These are phyloP conservation scores for Gynandropsis gynandra DNA, from an alignment of 345 rosid genomes.

Conservation along the genomic window DNA sequence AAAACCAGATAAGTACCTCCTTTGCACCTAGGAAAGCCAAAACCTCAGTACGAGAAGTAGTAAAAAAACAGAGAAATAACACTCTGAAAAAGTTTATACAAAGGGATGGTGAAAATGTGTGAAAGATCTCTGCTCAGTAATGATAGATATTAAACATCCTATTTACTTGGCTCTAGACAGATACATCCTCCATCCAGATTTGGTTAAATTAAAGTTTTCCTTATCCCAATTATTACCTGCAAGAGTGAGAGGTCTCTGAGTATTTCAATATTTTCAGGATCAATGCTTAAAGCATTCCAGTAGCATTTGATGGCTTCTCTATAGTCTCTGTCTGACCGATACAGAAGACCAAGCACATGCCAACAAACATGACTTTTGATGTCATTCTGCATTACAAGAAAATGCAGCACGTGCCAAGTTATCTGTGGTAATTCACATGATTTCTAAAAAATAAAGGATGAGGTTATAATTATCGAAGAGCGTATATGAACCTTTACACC, in stretches of 20 bases:
- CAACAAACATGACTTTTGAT: constrained; percentile 99
- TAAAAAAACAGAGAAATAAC: constrained; percentile 1
- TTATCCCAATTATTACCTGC: constrained; percentile 55
- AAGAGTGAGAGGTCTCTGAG: constrained; percentile 88
- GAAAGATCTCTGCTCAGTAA: too few relatives aligned
- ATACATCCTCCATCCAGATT: too few relatives aligned
- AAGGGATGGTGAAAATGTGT: not conserved
- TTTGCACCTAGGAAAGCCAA: constrained; percentile 68
- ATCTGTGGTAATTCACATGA: constrained; percentile 2
- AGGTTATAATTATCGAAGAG: constrained; percentile 11
- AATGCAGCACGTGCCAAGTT: constrained; percentile 14
- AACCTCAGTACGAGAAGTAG: not conserved
- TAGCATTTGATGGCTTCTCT: constrained; percentile 99
- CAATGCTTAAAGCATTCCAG: constrained; percentile 86
- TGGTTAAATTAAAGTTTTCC: too few relatives aligned
- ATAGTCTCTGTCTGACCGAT: constrained; percentile 97
- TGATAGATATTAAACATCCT: too few relatives aligned
- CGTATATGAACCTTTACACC: constrained; percentile 70
- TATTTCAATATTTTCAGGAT: constrained; percentile 97
- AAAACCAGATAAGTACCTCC: constrained; percentile 94
- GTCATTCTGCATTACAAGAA: constrained; percentile 68
- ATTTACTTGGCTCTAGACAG: too few relatives aligned
- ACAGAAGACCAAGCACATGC: constrained; percentile 98
- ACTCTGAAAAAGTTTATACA: constrained; percentile 6
- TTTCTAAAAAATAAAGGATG: constrained; percentile 10